Conservation (phyloP, 345 rosid species). For the Anastatica hierochuntica region DNA sequence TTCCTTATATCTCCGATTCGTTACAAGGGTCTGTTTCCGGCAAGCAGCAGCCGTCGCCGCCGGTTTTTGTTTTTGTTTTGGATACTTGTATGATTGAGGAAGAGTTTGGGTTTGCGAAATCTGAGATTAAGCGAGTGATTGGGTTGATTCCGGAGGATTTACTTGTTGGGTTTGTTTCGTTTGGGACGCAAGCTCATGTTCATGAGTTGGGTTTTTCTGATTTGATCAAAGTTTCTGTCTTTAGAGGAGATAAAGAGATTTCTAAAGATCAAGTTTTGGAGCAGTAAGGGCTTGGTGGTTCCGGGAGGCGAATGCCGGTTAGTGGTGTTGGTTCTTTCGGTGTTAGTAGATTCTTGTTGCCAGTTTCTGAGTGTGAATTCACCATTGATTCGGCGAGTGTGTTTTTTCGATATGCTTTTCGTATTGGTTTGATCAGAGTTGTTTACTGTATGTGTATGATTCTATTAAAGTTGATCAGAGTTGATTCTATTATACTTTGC, state of each 20-base stretch:
- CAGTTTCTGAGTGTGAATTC: constrained; percentile 91
- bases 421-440: not conserved
- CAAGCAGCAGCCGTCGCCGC: constrained; percentile 29
- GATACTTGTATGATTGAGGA: constrained; percentile 98
- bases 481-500: too few relatives aligned
- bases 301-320: constrained; percentile 44
- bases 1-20: constrained; percentile 87
- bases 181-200: constrained; percentile 94
- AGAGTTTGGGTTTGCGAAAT: constrained; percentile 63
- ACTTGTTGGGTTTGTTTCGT: constrained; percentile 83
- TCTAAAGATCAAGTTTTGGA: constrained; percentile 77
- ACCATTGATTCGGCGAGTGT: constrained; percentile 72
- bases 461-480: too few relatives aligned
- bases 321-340: constrained; percentile 38
- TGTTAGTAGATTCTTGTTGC: constrained; percentile 75
- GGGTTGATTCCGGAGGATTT: constrained; percentile 91
- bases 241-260: constrained; percentile 81
- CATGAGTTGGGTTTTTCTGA: constrained; percentile 94
- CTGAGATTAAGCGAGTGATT: constrained; percentile 78
- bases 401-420: not conserved
- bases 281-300: constrained; percentile 66
- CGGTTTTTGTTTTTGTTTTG: constrained; percentile 74
- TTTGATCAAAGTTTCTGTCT: constrained; percentile 83
- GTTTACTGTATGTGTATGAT: too few relatives aligned
- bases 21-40: constrained; percentile 25